Conservation (phyloP, 495 filamentous ascomycete species). For the Penicillium cosmopolitanum region DNA sequence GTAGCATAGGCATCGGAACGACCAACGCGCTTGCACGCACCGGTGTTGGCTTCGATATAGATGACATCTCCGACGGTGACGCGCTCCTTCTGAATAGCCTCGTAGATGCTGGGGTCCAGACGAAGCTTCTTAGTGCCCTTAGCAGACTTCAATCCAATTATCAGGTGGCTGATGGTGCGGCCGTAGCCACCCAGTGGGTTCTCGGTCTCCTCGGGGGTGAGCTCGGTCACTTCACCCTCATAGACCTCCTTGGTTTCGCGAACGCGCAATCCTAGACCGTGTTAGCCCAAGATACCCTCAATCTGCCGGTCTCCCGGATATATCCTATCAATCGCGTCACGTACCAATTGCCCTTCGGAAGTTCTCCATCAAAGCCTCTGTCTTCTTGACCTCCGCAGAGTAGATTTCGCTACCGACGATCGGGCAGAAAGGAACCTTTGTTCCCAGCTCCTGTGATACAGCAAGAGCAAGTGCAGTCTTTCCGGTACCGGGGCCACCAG, state of each 20-base stretch:
- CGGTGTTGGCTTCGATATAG: constrained; percentile 98
- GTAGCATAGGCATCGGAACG: constrained; percentile 95
- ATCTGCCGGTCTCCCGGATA: not conserved
- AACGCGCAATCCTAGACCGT: constrained; percentile 70
- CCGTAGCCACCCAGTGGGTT: constrained; percentile 96
- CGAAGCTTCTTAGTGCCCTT: constrained; percentile 96
- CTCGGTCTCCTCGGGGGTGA: constrained; percentile 96
- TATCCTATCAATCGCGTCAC: constrained; percentile 16
- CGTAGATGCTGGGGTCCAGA: constrained; percentile 96
- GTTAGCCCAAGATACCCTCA: constrained; percentile 22
- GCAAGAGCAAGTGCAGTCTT: constrained; percentile 96
- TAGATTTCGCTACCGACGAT: constrained; percentile 98
- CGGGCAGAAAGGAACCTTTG: constrained; percentile 95
- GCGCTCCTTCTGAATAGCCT: constrained; percentile 97
- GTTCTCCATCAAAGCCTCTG: constrained; percentile 97
- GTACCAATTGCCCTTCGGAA: constrained; percentile 91
- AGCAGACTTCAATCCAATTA: constrained; percentile 87
- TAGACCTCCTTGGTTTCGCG: constrained; percentile 98
- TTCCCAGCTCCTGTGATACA: constrained; percentile 92
- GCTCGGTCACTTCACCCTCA: constrained; percentile 93
- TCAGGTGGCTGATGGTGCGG: constrained; percentile 87
- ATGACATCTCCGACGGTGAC: constrained; percentile 96
- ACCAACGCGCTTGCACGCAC: constrained; percentile 94
- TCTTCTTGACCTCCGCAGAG: constrained; percentile 98
- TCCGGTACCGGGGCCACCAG: constrained; percentile 90